phyloP scores from a whole-genome alignment of 2,329 filamentous ascomycete species.

The Hypoxylon rubiginosum region DNA sequence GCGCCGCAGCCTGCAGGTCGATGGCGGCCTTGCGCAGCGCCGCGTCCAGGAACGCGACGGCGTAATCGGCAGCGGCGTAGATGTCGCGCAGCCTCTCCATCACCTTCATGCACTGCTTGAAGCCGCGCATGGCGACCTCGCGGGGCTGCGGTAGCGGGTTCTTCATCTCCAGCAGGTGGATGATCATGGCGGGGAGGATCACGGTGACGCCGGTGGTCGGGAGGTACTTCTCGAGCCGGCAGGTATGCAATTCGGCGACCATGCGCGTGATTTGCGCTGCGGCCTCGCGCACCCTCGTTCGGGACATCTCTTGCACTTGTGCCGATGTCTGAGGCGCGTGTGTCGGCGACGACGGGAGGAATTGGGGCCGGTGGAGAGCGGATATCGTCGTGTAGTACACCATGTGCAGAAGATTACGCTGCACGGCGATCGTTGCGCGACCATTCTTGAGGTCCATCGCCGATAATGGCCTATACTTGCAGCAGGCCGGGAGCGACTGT shows the following conservation, averaged over 20 bases:
- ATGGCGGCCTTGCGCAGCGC: constrained; percentile 90
- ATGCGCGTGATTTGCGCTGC: constrained; percentile 89
- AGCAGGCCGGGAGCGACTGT: constrained; percentile 76
- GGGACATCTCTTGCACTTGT: constrained; percentile 84
- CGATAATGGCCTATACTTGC: constrained; percentile 73
- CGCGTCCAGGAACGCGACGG: constrained; percentile 93
- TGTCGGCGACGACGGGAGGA: constrained; percentile 78
- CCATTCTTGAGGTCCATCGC: constrained; percentile 70
- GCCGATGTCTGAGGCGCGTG: constrained; percentile 67
- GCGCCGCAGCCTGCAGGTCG: constrained; percentile 64
- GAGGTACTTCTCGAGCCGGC: constrained; percentile 81
- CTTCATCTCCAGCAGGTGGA: constrained; percentile 93
- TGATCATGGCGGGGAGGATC: constrained; percentile 91
- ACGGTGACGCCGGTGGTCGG: constrained; percentile 93
- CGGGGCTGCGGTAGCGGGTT: constrained; percentile 80
- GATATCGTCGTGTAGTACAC: constrained; percentile 93
- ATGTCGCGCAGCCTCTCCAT: constrained; percentile 89
- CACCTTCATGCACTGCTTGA: constrained; percentile 92
- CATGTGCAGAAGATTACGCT: constrained; percentile 91
- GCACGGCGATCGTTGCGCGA: constrained; percentile 72
- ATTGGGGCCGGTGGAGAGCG: constrained; percentile 90
- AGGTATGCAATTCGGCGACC: constrained; percentile 79
- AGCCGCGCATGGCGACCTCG: constrained; percentile 80
- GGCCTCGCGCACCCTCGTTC: constrained; percentile 84
- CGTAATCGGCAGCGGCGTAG: constrained; percentile 94